Conservation (phyloP, 306 rosid species). For the Prunus fruticosa region DNA sequence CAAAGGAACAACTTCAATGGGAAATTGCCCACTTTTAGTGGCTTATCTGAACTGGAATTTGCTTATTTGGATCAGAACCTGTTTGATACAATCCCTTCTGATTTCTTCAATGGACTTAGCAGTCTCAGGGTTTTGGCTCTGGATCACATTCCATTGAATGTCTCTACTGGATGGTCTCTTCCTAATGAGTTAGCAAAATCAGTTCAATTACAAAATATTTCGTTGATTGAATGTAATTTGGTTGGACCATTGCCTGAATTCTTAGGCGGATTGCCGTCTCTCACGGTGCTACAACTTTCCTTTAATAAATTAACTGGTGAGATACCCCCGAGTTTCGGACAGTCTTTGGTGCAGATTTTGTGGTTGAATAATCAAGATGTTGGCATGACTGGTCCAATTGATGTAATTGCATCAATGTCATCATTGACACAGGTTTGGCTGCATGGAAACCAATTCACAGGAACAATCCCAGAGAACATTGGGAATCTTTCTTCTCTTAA, state of each 20-base stretch:
- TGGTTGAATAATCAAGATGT: constrained; percentile 80
- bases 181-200: constrained; percentile 62
- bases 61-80: constrained; percentile 71
- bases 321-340: constrained; percentile 55
- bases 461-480: constrained; percentile 59
- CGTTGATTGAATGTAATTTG: constrained; percentile 55
- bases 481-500: constrained; percentile 59
- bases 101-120: constrained; percentile 60
- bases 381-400: constrained; percentile 60
- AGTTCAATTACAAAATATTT: constrained; percentile 56
- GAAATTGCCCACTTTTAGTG: constrained; percentile 60
- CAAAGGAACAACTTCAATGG: constrained; percentile 67
- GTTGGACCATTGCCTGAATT: constrained; percentile 67
- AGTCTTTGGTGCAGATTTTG: constrained; percentile 61
- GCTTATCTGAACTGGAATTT: constrained; percentile 67
- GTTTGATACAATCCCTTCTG: constrained; percentile 64
- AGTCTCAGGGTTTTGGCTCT: constrained; percentile 56
- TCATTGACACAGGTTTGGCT: constrained; percentile 64
- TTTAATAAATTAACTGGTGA: constrained; percentile 48
- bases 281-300: constrained; percentile 58
- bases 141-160: constrained; percentile 64
- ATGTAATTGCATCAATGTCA: constrained; percentile 58
- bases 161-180: constrained; percentile 60
- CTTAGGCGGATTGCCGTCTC: constrained; percentile 58
- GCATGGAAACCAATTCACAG: constrained; percentile 72